Evolutionary conservation across 2,329 filamentous ascomycete genomes (phyloP), one percentile per base, ranked within the genome.

Genomic region (Fusarium sp.): DNA sequence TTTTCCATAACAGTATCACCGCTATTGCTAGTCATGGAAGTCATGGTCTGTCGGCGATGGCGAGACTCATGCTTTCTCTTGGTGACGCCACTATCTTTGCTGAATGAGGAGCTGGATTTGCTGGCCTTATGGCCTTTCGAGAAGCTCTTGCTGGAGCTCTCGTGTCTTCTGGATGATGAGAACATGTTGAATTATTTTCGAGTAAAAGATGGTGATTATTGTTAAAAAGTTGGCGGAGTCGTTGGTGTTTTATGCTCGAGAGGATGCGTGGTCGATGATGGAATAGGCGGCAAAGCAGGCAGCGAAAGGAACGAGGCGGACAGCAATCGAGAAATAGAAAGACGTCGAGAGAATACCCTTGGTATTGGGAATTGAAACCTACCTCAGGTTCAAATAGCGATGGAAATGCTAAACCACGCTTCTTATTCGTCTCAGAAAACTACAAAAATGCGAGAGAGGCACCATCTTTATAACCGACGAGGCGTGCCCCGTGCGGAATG

Each of bases 41-140:
- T 76, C 9, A 83, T 84, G 3, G 79, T 77, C 29, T 81, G 80
- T 15, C 83, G 80, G 32, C 82, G 80, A 39, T 74, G 72, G 29
- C 74, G 77, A 54, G 80, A 77, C 41, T 86, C 83, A 72, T 83
- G 82, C 58, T 83, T 81, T 64, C 79, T 77, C 72, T 87, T 87
- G 26, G 81, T 81, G 13, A 87, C 76, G 3, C 84, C 84, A 38
- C 78, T 76, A 24, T 81, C 80, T 61, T 83, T 85, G 72, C 78
- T 83, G 70, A 86, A 85, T 2, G 84, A 86, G 3, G 82, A 78
- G 68, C 74, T 83, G 5, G 83, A 81, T 64, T 82, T 85, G 66
- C 75, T 78, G 24, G 69, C 68, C 61, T 83, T 84, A 53, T 83
- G 79, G 60, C 79, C 75, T 62, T 83, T 85, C 48, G 82, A 82